Percentiles rank a stretch among this genome's conserved stretches.
phyloP scores from a whole-genome alignment of 192 early-diverging fungal genomes.

The Geosiphon pyriformis region DNA sequence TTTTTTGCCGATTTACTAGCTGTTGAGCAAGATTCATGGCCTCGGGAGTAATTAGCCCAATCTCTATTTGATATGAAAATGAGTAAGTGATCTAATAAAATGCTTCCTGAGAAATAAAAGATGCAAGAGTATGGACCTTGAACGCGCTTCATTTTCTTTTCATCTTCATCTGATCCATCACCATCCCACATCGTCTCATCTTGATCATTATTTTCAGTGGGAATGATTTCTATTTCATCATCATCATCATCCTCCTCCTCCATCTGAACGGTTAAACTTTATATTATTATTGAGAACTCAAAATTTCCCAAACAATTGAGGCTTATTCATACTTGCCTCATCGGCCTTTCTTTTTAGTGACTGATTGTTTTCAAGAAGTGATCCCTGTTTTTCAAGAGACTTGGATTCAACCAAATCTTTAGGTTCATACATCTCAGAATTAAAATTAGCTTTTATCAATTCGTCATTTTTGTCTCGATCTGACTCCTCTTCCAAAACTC shows the following conservation, averaged over 20 bases:
- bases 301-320: too few species aligned
- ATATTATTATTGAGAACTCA: too few species aligned
- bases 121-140: conserved; percentile 36
- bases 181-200: conserved; percentile 57
- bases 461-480: conserved; percentile 59
- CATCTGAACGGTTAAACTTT: too few species aligned
- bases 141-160: conserved; percentile 41
- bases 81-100: neutral
- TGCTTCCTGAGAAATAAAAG: neutral
- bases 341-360: conserved; percentile 50
- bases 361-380: conserved; percentile 28
- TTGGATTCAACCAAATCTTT: too few species aligned
- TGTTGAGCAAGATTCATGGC: conserved; percentile 86
- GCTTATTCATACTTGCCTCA: conserved; percentile 27
- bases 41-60: conserved; percentile 82
- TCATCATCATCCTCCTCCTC: conserved; percentile 38
- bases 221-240: conserved; percentile 57
- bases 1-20: conserved; percentile 70
- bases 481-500: conserved; percentile 44
- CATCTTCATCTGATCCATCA: conserved; percentile 51
- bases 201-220: conserved; percentile 33
- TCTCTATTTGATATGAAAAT: conserved; percentile 25
- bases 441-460: too few species aligned
- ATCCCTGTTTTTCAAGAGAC: conserved; percentile 33
- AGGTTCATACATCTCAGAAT: too few species aligned